Evolutionary conservation across 2,329 filamentous ascomycete species (phyloP).

Genomic region (Aspergillus sp.): DNA sequence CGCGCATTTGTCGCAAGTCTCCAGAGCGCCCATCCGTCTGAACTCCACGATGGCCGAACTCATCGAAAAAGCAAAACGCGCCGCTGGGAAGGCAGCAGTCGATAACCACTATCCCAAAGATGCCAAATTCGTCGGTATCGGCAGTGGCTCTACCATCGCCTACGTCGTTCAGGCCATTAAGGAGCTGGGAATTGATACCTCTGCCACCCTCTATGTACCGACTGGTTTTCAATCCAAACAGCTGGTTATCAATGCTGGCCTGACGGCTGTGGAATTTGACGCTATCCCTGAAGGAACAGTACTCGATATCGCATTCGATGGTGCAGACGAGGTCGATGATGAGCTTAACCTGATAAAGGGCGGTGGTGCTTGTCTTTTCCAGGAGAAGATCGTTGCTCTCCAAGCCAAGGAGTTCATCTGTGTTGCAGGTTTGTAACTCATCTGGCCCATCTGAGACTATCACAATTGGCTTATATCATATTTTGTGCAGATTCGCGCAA

Average conservation of each 20-base stretch:
- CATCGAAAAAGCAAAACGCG: conserved; percentile 61
- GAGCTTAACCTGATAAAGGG: conserved; percentile 97
- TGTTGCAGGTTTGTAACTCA: conserved; percentile 65
- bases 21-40: conserved; percentile 12
- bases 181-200: conserved; percentile 45
- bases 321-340: conserved; percentile 93
- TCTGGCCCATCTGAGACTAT: neutral
- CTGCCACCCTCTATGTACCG: conserved; percentile 78
- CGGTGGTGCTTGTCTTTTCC: conserved; percentile 93
- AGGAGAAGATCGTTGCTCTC: conserved; percentile 93
- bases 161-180: conserved; percentile 68
- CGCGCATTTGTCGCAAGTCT: conserved; percentile 2
- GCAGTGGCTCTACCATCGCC: conserved; percentile 65
- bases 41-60: conserved; percentile 34
- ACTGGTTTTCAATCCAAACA: conserved; percentile 90
- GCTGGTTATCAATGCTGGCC: conserved; percentile 75
- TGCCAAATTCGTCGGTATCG: conserved; percentile 63
- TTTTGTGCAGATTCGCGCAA: conserved; percentile 75
- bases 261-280: conserved; percentile 76
- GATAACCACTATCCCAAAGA: conserved; percentile 59
- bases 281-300: conserved; percentile 63
- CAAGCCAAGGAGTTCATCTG: conserved; percentile 83
- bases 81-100: conserved; percentile 59
- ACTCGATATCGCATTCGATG: conserved; percentile 92
- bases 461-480: neutral